A percentile compares a stretch with the other conserved stretches of the same genome.
These are phyloP conservation scores for Davidsoniella virescens DNA, from an alignment of 2,329 filamentous ascomycete species.

Conservation along the genomic window DNA sequence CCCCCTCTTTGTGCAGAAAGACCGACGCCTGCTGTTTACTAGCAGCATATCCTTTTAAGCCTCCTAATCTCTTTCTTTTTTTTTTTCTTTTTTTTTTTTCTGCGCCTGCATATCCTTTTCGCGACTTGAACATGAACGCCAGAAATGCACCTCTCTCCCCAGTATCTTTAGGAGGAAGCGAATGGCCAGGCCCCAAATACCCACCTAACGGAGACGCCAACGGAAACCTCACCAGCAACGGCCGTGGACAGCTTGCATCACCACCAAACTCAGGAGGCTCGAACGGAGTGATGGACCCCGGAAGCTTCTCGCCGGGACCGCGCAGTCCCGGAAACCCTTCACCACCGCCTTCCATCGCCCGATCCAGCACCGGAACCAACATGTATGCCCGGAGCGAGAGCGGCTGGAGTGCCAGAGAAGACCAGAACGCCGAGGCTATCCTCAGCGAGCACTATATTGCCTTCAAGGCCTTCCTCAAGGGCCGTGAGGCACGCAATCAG, in stretches of 20 bases:
- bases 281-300: slow-evolving; percentile 44
- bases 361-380: slow-evolving; percentile 66
- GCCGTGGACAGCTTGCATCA: slow-evolving; percentile 45
- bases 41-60: background rate
- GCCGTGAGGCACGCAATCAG: slow-evolving; percentile 53
- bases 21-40: background rate
- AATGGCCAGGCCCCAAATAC: slow-evolving; percentile 62
- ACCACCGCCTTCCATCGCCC: slow-evolving; percentile 72
- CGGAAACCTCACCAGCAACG: slow-evolving; percentile 36
- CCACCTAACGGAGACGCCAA: slow-evolving; percentile 28
- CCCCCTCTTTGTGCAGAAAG: background rate
- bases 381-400: slow-evolving; percentile 52
- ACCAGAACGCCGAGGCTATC: slow-evolving; percentile 40
- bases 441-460: slow-evolving; percentile 69
- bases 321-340: slow-evolving; percentile 51
- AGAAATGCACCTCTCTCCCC: slow-evolving; percentile 66
- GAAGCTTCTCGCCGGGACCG: slow-evolving; percentile 36
- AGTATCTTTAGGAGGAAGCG: slow-evolving; percentile 67
- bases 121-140: slow-evolving; percentile 43
- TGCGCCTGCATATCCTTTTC: background rate
- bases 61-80: background rate
- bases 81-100: background rate
- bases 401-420: slow-evolving; percentile 41
- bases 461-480: slow-evolving; percentile 59
- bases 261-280: slow-evolving; percentile 53